A percentile compares a stretch with the other conserved stretches of the same genome.
These are phyloP conservation scores for Saturnispora hagleri DNA, from an alignment of 805 yeast species.

Conservation along the genomic window DNA sequence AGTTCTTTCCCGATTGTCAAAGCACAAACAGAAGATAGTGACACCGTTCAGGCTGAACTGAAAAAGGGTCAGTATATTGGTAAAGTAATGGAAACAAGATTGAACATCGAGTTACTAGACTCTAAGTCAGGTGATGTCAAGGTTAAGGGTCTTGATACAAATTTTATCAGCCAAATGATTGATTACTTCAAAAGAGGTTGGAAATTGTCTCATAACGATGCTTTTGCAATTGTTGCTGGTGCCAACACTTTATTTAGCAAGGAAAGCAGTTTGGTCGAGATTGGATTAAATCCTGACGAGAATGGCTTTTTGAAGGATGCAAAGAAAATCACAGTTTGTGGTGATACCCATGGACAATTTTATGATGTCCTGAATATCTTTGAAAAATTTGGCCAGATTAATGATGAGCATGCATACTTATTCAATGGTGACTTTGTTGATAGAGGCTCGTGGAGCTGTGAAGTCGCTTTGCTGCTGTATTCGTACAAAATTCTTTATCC, in stretches of 20 bases:
- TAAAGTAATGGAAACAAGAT: conserved; percentile 40
- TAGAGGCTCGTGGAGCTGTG: conserved; percentile 97
- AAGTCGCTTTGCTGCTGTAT: conserved; percentile 77
- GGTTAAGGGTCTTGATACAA: conserved; percentile 35
- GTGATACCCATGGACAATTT: conserved; percentile 97
- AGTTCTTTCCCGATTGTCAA: conserved; percentile 42
- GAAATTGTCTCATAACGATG: conserved; percentile 69
- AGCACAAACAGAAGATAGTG: conserved; percentile 33
- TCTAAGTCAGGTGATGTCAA: conserved; percentile 19
- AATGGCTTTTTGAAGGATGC: conserved; percentile 11
- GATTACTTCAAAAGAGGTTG: conserved; percentile 66
- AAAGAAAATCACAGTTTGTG: conserved; percentile 71
- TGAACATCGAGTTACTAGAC: conserved; percentile 34
- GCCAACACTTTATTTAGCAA: conserved; percentile 52
- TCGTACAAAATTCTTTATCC: conserved; percentile 74
- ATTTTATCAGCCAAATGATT: conserved; percentile 58
- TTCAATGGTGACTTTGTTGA: conserved; percentile 98
- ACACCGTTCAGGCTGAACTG: conserved; percentile 22
- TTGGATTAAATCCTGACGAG: conserved; percentile 38
- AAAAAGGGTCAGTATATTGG: conserved; percentile 32
- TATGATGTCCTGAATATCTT: conserved; percentile 82
- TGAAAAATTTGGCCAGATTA: conserved; percentile 61
- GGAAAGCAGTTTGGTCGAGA: conserved; percentile 73
- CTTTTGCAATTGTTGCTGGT: conserved; percentile 69
- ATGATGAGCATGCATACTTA: conserved; percentile 58